A percentile compares a stretch with the other conserved stretches of the same genome.
Conservation (phyloP, 1,139 yeast species). For the Pichia sp. region DNA sequence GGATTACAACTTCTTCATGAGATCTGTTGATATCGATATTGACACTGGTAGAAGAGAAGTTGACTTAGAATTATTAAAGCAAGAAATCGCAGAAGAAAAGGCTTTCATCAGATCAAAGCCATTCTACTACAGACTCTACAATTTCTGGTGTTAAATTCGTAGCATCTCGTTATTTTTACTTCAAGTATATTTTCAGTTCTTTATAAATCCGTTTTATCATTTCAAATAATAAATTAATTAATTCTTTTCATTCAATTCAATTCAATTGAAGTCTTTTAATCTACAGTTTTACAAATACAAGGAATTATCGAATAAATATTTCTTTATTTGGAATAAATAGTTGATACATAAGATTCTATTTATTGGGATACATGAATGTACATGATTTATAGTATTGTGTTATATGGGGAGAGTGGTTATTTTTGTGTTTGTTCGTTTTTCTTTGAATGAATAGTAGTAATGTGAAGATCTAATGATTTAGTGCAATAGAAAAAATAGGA, state of each 20-base stretch:
- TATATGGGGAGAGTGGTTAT: too few relatives aligned
- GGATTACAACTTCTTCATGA: slow-evolving; percentile 48
- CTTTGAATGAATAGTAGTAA: not conserved
- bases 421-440: too few relatives aligned
- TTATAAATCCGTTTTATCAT: not conserved
- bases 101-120: slow-evolving; percentile 52
- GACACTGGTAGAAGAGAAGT: slow-evolving; percentile 70
- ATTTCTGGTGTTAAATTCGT: slow-evolving; percentile 50
- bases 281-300: too few relatives aligned
- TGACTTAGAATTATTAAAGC: slow-evolving; percentile 62
- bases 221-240: not conserved
- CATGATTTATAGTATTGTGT: not conserved
- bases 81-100: slow-evolving; percentile 63
- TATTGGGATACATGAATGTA: not conserved
- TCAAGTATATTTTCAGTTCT: slow-evolving; percentile 6
- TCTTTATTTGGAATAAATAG: slow-evolving; percentile 3
- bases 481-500: not conserved
- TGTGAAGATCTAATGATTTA: not conserved
- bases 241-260: not conserved
- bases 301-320: not conserved
- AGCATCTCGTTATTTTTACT: not conserved
- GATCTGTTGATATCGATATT: slow-evolving; percentile 56
- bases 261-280: too few relatives aligned
- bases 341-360: not conserved
- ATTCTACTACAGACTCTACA: slow-evolving; percentile 48